Evolutionary conservation across 1,139 yeast genomes (phyloP).

Genomic region (Zygotorulaspora mrakii): DNA sequence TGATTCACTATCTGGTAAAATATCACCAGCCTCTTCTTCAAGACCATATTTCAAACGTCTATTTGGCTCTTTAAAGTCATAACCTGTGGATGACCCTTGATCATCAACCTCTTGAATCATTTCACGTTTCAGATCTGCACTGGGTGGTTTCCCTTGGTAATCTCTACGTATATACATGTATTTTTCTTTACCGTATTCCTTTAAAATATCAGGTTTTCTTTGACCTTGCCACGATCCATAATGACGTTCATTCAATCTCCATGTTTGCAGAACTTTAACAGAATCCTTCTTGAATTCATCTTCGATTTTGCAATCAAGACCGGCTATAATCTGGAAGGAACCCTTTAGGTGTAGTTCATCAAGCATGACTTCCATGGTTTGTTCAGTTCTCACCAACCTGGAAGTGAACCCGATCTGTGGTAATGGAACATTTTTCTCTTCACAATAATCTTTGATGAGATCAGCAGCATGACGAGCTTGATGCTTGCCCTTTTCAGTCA

Average conservation of each 20-base stretch:
- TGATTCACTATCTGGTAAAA: conserved; percentile 66
- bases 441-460: conserved; percentile 42
- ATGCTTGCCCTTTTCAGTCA: conserved; percentile 55
- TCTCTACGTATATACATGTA: conserved; percentile 68
- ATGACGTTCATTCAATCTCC: conserved; percentile 78
- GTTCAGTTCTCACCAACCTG: conserved; percentile 58
- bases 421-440: conserved; percentile 21
- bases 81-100: conserved; percentile 33
- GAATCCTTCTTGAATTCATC: conserved; percentile 8
- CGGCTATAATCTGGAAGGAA: conserved; percentile 24
- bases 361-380: conserved; percentile 60
- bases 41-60: conserved; percentile 35
- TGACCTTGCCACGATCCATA: conserved; percentile 76
- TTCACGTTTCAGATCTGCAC: conserved; percentile 36
- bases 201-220: conserved; percentile 51
- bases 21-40: conserved; percentile 40
- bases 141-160: conserved; percentile 66
- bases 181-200: conserved; percentile 53
- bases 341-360: conserved; percentile 40
- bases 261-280: conserved; percentile 40
- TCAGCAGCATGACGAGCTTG: conserved; percentile 63
- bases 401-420: conserved; percentile 65
- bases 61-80: conserved; percentile 38
- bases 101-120: conserved; percentile 35
- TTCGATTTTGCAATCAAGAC: conserved; percentile 13